Conservation (phyloP, 2,329 filamentous ascomycete genomes). For the Helotiales sp. region DNA sequence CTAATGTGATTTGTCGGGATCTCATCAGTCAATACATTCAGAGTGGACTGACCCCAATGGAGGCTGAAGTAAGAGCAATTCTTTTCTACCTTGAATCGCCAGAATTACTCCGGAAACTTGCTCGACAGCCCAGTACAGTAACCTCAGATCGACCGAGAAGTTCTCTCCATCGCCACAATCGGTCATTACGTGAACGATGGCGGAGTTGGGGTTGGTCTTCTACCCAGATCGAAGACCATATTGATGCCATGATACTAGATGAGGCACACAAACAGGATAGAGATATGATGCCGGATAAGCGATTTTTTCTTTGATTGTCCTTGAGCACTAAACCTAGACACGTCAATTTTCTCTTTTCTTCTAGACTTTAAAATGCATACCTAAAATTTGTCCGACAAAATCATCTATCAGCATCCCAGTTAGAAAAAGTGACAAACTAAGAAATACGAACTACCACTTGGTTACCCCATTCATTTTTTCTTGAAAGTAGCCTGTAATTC, state of each 20-base stretch:
- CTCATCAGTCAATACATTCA: background rate
- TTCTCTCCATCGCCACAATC: background rate
- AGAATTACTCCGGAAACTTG: no score
- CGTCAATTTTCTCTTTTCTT: no score
- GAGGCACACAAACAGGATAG: background rate
- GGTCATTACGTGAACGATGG: background rate
- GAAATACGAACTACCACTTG: no score
- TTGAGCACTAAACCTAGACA: no score
- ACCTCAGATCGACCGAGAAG: no score
- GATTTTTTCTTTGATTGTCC: background rate
- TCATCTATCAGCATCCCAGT: no score
- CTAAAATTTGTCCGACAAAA: no score
- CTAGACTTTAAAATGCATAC: no score
- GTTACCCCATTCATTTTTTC: no score
- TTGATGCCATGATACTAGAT: background rate
- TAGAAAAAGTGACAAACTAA: no score
- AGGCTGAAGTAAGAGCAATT: background rate
- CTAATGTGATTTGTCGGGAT: background rate
- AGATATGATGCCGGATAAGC: background rate
- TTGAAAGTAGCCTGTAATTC: no score
- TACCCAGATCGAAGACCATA: background rate
- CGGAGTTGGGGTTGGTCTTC: background rate
- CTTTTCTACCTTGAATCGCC: background rate
- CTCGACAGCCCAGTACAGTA: no score
- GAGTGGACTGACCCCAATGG: background rate